Evolutionary conservation across 106 monocot genomes (phyloP).

Genomic region (Acanthochlamys bracteata): DNA sequence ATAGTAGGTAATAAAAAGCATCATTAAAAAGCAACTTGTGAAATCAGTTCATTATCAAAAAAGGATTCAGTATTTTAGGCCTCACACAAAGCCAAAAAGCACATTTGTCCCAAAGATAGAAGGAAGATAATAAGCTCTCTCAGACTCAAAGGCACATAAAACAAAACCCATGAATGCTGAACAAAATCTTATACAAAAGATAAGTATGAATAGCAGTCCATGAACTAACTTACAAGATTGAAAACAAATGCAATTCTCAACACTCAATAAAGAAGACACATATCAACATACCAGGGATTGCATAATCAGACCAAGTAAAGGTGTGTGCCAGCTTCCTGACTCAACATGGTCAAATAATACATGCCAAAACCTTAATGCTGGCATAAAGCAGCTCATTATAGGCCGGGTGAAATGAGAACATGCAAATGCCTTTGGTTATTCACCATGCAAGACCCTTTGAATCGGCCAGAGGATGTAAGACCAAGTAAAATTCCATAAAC

Average conservation of each 20-base stretch:
- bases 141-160: no score
- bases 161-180: no score
- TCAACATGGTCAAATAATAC: slow-evolving; percentile 9
- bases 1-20: no score
- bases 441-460: slow-evolving; percentile 21
- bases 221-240: background rate
- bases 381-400: slow-evolving; percentile 8
- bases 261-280: background rate
- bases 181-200: no score
- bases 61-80: no score
- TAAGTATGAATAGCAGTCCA: background rate
- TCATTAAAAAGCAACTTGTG: no score
- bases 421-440: background rate
- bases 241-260: background rate
- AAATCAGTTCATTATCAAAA: no score
- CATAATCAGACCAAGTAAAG: background rate
- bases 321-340: slow-evolving; percentile 23
- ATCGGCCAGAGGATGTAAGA: slow-evolving; percentile 11
- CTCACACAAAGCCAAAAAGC: no score
- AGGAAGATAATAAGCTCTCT: no score
- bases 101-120: no score
- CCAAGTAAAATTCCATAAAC: no score
- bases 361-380: slow-evolving; percentile 25
- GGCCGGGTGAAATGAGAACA: slow-evolving; percentile 26
- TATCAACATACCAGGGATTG: no score